Evolutionary conservation across 352 stramenopile genomes (phyloP).

Genomic region (Pilasporangium apinafurcum): DNA sequence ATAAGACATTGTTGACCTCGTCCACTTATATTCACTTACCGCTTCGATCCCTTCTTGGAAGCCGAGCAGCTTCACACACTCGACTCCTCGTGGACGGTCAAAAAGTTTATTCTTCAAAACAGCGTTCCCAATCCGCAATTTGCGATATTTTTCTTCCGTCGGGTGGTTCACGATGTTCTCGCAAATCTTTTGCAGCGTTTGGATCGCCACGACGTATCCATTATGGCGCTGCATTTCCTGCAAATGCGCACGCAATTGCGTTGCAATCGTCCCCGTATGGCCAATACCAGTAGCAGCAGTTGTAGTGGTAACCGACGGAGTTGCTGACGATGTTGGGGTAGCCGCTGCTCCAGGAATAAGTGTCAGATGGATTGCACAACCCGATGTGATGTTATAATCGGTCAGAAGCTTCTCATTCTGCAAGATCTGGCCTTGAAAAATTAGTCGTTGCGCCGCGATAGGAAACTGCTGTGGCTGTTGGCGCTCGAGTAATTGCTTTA

Average conservation of each 20-base stretch:
- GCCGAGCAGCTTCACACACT: conserved; percentile 57
- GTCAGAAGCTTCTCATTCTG: conserved; percentile 59
- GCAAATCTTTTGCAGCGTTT: conserved; percentile 78
- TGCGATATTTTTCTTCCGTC: conserved; percentile 74
- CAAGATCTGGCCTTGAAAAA: conserved; percentile 84
- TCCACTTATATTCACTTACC: conserved; percentile 13
- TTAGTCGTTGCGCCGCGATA: conserved; percentile 65
- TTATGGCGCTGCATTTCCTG: conserved; percentile 52
- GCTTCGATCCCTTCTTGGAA: conserved; percentile 67
- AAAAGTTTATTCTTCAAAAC: conserved; percentile 60
- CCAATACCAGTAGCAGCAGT: conserved; percentile 1
- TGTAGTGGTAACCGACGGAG: conserved; percentile 3
- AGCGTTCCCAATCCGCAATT: conserved; percentile 61
- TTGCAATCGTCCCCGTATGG: conserved; percentile 2
- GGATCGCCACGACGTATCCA: conserved; percentile 37
- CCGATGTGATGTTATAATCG: conserved; percentile 56
- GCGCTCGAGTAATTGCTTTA: conserved; percentile 64
- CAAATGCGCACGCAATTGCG: conserved; percentile 36
- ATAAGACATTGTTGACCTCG: background rate
- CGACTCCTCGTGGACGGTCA: conserved; percentile 41
- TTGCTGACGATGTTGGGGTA: conserved; percentile 2
- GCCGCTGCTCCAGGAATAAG: conserved; percentile 25
- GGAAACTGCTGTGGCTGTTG: conserved; percentile 53
- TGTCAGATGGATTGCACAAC: conserved; percentile 72
- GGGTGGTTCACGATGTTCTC: conserved; percentile 72